Conservation (phyloP, 78 protist species). For the Dictyostelium purpureum region DNA sequence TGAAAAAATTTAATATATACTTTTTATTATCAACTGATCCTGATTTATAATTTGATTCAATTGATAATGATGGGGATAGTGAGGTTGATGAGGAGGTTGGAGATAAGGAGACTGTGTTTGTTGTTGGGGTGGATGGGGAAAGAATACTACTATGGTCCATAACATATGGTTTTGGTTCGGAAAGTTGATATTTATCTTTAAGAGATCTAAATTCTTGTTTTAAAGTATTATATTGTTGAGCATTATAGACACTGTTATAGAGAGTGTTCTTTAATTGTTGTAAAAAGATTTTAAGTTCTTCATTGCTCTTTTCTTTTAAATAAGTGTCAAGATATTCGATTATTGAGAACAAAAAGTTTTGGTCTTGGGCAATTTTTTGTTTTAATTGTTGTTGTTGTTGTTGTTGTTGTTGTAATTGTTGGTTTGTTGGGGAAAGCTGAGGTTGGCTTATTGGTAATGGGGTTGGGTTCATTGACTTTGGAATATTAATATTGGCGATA, state of each 20-base stretch:
- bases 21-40: slow-evolving; percentile 16
- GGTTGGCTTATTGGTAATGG: slow-evolving; percentile 2
- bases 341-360: background rate
- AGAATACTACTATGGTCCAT: background rate
- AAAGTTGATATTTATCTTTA: background rate
- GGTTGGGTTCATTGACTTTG: background rate
- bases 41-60: slow-evolving; percentile 1
- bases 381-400: background rate
- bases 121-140: background rate
- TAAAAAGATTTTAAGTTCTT: background rate
- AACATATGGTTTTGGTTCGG: background rate
- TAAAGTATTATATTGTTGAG: background rate
- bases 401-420: slow-evolving; percentile 15
- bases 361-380: slow-evolving; percentile 22
- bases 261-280: background rate
- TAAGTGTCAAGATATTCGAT: background rate
- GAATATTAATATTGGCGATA: slow-evolving; percentile 2
- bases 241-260: slow-evolving; percentile 9
- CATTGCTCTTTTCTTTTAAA: background rate
- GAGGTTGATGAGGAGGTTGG: background rate
- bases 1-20: background rate
- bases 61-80: background rate
- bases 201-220: slow-evolving; percentile 17
- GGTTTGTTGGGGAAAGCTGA: background rate
- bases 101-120: background rate